A percentile compares a stretch with the other conserved stretches of the same genome.
Conservation (phyloP, 805 yeast species). For the Candida xiaguanensis region DNA sequence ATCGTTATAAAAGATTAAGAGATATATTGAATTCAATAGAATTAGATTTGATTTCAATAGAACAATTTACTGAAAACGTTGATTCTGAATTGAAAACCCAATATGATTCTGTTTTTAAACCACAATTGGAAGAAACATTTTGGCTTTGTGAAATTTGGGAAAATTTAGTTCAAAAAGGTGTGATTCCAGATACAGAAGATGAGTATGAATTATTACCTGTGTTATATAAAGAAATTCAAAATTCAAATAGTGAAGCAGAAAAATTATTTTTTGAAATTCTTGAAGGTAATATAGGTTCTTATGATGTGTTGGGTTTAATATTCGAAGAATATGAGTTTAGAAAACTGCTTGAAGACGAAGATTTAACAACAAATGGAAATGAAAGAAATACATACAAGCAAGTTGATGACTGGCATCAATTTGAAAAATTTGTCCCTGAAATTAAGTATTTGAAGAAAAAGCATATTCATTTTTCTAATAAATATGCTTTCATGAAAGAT, state of each 20-base stretch:
- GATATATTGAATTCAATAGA: constrained; percentile 13
- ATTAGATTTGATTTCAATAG: neutral
- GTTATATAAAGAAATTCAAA: neutral
- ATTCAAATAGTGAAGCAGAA: neutral
- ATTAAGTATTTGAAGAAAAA: constrained; percentile 1
- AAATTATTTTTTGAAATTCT: neutral
- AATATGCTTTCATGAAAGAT: neutral
- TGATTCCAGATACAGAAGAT: neutral
- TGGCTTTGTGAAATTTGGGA: neutral
- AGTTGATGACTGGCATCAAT: constrained; percentile 3
- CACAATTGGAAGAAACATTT: neutral
- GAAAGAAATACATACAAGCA: neutral
- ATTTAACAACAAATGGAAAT: neutral
- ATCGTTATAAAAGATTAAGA: constrained; percentile 21
- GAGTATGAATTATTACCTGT: neutral
- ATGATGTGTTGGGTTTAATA: neutral
- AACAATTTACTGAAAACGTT: neutral
- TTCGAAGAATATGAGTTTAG: neutral
- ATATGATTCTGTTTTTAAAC: neutral
- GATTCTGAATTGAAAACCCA: neutral
- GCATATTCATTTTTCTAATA: neutral
- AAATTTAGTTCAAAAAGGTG: neutral
- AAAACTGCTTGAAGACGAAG: neutral
- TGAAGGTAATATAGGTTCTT: neutral
- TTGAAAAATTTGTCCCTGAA: constrained; percentile 2